Percentiles rank a stretch among this genome's conserved stretches.
These are phyloP conservation scores for Dendrobium nobile DNA, from an alignment of 106 monocot genomes.

Conservation along the genomic window DNA sequence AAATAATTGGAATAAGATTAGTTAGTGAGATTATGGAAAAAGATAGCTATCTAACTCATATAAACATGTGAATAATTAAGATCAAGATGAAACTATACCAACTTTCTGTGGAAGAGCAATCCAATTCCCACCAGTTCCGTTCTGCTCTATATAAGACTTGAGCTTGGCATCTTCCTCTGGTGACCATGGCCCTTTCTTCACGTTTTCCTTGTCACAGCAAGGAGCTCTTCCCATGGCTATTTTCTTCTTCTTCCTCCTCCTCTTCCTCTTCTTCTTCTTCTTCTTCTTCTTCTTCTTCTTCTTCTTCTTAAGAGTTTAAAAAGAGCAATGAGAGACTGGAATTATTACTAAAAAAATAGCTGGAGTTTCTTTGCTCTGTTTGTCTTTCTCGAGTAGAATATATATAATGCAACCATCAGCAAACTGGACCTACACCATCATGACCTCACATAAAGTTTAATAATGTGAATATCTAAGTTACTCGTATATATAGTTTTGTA, in stretches of 20 bases:
- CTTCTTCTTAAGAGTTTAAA: conserved; percentile 4
- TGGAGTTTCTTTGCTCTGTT: background rate
- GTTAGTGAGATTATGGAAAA: too few relatives aligned
- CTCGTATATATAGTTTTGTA: background rate
- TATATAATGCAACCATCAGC: conserved; percentile 8
- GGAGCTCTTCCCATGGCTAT: conserved; percentile 47
- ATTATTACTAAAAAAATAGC: background rate
- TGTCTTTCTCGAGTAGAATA: conserved; percentile 2
- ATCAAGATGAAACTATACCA: conserved; percentile 22
- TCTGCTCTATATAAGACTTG: conserved; percentile 76
- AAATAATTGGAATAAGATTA: too few relatives aligned
- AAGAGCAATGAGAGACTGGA: background rate
- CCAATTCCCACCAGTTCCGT: conserved; percentile 99
- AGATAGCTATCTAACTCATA: too few relatives aligned
- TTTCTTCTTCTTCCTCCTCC: too few relatives aligned
- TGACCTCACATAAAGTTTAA: background rate
- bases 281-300: background rate
- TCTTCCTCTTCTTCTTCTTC: background rate
- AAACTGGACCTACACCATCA: background rate
- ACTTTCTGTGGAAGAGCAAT: conserved; percentile 90
- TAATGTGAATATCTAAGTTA: background rate
- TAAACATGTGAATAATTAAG: too few relatives aligned
- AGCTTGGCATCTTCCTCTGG: conserved; percentile 84
- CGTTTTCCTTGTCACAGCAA: conserved; percentile 86
- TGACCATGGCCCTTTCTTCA: conserved; percentile 92